Percentiles rank a stretch among this genome's conserved stretches.
phyloP scores from a whole-genome alignment of 2,329 filamentous ascomycete genomes.

The Claviceps quebecensis region DNA sequence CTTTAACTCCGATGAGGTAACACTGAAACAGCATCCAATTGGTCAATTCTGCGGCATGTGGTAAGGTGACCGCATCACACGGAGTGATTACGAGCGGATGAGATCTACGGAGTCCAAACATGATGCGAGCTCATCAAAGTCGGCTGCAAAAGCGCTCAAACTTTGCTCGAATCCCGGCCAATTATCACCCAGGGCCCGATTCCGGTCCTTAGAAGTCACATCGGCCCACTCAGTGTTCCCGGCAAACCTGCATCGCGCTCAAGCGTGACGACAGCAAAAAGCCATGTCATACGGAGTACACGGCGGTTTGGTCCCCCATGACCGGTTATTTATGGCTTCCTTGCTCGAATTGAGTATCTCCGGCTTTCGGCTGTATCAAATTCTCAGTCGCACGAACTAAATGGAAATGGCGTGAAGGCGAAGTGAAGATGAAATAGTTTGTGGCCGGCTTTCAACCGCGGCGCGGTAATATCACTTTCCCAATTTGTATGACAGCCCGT shows the following conservation, averaged over 20 bases:
- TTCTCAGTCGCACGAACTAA: neutral
- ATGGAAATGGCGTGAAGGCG: neutral
- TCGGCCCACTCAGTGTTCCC: neutral
- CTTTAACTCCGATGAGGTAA: too few species aligned
- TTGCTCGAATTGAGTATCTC: neutral
- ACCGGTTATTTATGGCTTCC: neutral
- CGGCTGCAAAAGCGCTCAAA: too few species aligned
- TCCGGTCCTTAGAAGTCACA: neutral
- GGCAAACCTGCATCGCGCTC: neutral
- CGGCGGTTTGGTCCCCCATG: neutral
- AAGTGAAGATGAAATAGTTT: neutral
- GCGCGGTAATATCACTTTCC: neutral
- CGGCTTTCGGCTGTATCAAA: conserved; percentile 1
- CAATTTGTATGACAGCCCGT: neutral
- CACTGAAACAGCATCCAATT: too few species aligned
- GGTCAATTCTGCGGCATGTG: too few species aligned
- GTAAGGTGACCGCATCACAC: too few species aligned
- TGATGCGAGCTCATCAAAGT: too few species aligned
- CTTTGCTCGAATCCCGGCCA: too few species aligned
- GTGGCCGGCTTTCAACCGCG: neutral
- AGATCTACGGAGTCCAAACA: too few species aligned
- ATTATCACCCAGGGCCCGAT: too few species aligned
- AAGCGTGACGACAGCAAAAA: neutral
- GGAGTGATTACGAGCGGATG: too few species aligned
- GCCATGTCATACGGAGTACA: too few species aligned